These are phyloP conservation scores for Sordariomycetes sp. DNA, from an alignment of 2,329 filamentous ascomycete species.

Conservation along the genomic window DNA sequence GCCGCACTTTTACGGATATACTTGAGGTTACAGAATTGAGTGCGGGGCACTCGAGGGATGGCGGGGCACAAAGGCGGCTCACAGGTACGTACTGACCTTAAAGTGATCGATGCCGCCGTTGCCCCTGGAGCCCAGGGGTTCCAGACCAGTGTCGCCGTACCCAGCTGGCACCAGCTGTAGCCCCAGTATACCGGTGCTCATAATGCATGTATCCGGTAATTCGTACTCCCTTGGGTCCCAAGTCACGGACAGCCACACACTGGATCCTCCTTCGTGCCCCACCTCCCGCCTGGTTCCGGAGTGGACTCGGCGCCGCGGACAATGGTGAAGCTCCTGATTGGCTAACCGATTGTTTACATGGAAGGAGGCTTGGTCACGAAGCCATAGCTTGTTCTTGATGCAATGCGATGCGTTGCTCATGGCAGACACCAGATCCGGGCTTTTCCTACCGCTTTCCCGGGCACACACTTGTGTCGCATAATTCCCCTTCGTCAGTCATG, in stretches of 20 bases:
- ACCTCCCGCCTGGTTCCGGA: background rate
- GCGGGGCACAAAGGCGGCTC: background rate
- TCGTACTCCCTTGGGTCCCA: background rate
- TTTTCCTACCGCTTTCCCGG: background rate
- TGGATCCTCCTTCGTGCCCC: background rate
- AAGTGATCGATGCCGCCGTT: background rate
- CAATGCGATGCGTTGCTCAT: background rate
- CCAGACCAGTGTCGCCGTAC: background rate
- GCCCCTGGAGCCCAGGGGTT: background rate
- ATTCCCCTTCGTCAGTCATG: background rate
- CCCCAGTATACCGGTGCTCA: background rate
- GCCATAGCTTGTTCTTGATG: background rate
- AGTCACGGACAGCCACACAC: background rate
- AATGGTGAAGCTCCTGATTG: background rate
- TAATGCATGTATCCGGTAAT: background rate
- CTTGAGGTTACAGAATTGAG: background rate
- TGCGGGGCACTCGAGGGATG: background rate
- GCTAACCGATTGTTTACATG: background rate
- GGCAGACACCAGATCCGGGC: background rate
- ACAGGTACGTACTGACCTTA: background rate
- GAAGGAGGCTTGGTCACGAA: background rate
- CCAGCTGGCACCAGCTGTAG: background rate
- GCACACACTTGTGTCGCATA: background rate
- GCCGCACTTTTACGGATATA: background rate
- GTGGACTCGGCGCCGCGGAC: background rate